Conservation (phyloP, 2,329 filamentous ascomycete genomes). For the Truncatella angustata region DNA sequence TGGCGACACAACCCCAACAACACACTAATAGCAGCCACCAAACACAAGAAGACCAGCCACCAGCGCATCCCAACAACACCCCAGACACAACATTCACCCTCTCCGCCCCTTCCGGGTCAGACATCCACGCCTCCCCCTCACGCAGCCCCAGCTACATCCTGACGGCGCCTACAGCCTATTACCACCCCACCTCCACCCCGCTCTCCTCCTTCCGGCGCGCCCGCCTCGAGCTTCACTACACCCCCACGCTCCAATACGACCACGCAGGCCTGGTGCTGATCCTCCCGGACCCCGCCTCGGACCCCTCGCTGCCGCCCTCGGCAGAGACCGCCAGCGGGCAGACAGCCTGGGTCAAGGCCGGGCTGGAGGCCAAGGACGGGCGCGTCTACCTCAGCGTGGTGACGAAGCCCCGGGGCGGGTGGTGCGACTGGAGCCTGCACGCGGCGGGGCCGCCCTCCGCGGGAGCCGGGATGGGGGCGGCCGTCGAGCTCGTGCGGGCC, state of each 20-base stretch:
- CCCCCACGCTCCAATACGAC: slow-evolving; percentile 1
- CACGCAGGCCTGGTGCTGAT: background rate
- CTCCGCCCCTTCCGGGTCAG: background rate
- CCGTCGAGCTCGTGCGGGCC: background rate
- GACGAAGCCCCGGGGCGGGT: background rate
- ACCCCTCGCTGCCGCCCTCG: background rate
- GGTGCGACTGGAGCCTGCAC: slow-evolving; percentile 2
- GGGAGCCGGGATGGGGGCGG: background rate
- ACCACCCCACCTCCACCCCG: background rate
- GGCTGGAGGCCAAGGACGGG: slow-evolving; percentile 3
- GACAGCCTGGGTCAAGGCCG: slow-evolving; percentile 2
- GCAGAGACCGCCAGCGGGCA: background rate
- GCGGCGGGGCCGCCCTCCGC: background rate
- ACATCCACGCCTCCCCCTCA: background rate
- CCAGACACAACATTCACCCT: background rate
- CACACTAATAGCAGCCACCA: too few relatives aligned
- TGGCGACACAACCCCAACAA: background rate
- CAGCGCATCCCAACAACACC: background rate
- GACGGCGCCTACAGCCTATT: background rate
- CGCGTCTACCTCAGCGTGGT: slow-evolving; percentile 1
- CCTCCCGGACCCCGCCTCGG: background rate
- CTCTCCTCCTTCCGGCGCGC: background rate
- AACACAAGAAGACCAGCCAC: background rate
- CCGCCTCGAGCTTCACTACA: background rate
- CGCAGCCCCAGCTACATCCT: background rate